phyloP scores from a whole-genome alignment of 768 basidiomycete genomes.

The Phallus indusiatus region DNA sequence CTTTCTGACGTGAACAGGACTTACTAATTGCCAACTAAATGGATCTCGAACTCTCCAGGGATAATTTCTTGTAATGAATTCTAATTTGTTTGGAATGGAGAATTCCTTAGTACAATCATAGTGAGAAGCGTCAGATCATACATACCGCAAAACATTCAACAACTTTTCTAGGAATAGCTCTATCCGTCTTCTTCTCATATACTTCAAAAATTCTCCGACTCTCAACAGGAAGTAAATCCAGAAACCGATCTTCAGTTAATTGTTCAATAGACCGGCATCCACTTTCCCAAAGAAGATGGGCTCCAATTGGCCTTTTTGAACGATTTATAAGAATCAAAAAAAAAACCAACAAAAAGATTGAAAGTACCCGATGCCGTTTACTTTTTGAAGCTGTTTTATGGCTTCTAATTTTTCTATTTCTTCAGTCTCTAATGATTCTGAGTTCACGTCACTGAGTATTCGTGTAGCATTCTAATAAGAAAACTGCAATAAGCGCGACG shows the following conservation, averaged over 20 bases:
- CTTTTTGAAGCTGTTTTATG: not conserved
- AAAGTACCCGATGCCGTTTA: slow-evolving; percentile 5
- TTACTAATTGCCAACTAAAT: slow-evolving; percentile 50
- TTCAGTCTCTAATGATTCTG: not conserved
- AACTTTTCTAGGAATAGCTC: slow-evolving; percentile 28
- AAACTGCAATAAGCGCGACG: not conserved
- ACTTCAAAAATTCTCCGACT: not conserved
- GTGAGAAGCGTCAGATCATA: slow-evolving; percentile 9
- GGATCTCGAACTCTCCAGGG: slow-evolving; percentile 37
- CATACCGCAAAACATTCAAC: slow-evolving; percentile 37
- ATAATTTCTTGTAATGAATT: slow-evolving; percentile 39
- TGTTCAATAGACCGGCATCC: slow-evolving; percentile 5
- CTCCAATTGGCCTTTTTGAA: slow-evolving; percentile 2
- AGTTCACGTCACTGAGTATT: not conserved
- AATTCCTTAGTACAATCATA: too few relatives aligned
- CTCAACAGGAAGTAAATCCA: not conserved
- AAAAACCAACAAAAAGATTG: not conserved
- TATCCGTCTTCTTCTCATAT: not conserved
- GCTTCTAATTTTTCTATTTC: not conserved
- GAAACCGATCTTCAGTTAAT: not conserved
- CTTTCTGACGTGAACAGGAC: slow-evolving; percentile 16
- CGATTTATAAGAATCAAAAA: not conserved
- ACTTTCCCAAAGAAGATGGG: not conserved
- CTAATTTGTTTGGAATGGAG: slow-evolving; percentile 20
- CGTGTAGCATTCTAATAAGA: not conserved